phyloP scores from a whole-genome alignment of 768 basidiomycete species.

The Chalciporus sphaerocephalus region DNA sequence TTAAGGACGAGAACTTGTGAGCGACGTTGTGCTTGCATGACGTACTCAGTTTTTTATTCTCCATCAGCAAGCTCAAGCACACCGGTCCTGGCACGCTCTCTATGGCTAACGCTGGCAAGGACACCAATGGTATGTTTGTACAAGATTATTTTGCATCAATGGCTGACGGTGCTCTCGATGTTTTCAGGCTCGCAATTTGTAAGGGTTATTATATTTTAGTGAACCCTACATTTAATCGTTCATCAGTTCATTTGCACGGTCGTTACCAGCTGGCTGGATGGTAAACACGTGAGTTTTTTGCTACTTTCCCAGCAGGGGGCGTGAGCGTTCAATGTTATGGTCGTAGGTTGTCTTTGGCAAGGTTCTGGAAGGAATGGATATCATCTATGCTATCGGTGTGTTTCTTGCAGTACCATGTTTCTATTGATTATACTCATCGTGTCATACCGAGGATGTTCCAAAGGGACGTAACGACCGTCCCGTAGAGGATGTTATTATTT shows the following conservation, averaged over 20 bases:
- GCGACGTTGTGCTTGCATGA: constrained; percentile 16
- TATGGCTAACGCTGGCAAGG: constrained; percentile 92
- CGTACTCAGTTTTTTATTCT: not conserved
- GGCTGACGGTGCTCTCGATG: constrained; percentile 9
- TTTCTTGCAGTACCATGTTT: not conserved
- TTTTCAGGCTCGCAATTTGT: constrained; percentile 80
- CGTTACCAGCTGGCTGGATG: constrained; percentile 85
- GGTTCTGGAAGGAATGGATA: constrained; percentile 89
- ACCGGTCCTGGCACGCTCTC: constrained; percentile 82
- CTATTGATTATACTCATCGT: constrained; percentile 7
- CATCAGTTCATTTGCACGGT: constrained; percentile 87
- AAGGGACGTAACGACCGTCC: constrained; percentile 76
- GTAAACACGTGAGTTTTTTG: constrained; percentile 64
- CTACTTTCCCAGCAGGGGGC: not conserved
- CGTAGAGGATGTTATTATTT: constrained; percentile 70
- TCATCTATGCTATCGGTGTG: constrained; percentile 72
- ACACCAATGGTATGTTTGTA: constrained; percentile 73
- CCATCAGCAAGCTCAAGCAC: constrained; percentile 86
- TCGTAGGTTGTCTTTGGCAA: constrained; percentile 86
- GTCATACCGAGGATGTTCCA: constrained; percentile 62
- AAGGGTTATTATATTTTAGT: constrained; percentile 24
- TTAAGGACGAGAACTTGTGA: constrained; percentile 96
- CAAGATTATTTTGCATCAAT: not conserved
- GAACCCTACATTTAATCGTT: not conserved
- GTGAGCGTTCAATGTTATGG: constrained; percentile 8